Base-by-base conservation (phyloP, 192 early-diverging fungal genomes). In the Geranomyces michiganensis region DNA sequence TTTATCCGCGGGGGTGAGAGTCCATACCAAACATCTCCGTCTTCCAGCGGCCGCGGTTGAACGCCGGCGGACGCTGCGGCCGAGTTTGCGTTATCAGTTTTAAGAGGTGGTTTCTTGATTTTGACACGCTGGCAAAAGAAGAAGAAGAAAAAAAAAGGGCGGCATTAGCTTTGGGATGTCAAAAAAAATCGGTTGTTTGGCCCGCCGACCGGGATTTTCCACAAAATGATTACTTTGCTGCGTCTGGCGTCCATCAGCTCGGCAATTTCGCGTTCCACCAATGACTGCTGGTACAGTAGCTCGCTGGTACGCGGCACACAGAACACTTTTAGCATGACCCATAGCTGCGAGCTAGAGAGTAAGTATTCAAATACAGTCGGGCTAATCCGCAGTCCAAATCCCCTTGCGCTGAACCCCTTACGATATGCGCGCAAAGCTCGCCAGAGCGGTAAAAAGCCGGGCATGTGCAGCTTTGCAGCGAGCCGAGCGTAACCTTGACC, bases 271-370 rank as follows among this genome's bases (percentile, higher is more conserved):
- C 83, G 62, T 36, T 84, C 83, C 12, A 84, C 73, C 15, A 84
- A 59, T 1, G 74, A 71, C 26, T 65, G 33, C 62, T 84, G 83
- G 48, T 67, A 81, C n/a, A 84, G 51, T 1, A 80, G 59, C 22
- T 81, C 79, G 51, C 65, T 79, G 6, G 73, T 69, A n/a, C 24
- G 9, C 15, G 59, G 30, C 2, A 81, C 72, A 22, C 74, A 70
- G 49, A 81, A 84, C 21, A 84, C 65, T 60, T 81, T 84, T 32
- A 81, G 58, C 80, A 84, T 74, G 8, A 84, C 70, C 83, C 83
- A 84, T 13, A 81, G 64, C 82, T 84, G n/a, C n/a, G n/a, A n/a
- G n/a, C n/a, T n/a, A n/a, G n/a, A n/a, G n/a, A n/a, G n/a, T n/a
- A n/a, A n/a, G n/a, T n/a, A n/a, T n/a, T n/a, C n/a, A n/a, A n/a